Conservation (phyloP, 306 rosid species). For the Acacia crassicarpa region DNA sequence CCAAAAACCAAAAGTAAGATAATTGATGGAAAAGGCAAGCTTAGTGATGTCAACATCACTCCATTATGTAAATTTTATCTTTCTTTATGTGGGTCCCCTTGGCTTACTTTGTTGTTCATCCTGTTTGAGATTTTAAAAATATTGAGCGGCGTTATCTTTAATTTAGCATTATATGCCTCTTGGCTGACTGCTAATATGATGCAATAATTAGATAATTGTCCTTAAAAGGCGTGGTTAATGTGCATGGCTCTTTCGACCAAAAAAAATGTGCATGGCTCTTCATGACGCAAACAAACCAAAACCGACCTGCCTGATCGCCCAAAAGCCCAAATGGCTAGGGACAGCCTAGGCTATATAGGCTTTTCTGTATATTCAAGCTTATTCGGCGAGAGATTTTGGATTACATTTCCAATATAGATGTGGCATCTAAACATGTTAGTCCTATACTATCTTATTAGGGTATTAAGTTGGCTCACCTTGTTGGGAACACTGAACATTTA, state of each 20-base stretch:
- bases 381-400: too few species aligned
- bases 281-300: not conserved
- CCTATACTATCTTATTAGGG: too few species aligned
- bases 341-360: too few species aligned
- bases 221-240: not conserved
- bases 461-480: not conserved
- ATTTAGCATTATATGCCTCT: slow-evolving; percentile 18
- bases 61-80: slow-evolving; percentile 30
- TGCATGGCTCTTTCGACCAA: not conserved
- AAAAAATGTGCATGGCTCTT: not conserved
- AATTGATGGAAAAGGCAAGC: slow-evolving; percentile 36
- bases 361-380: too few species aligned
- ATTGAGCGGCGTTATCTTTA: slow-evolving; percentile 25
- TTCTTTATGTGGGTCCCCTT: slow-evolving; percentile 39
- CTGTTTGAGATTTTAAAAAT: slow-evolving; percentile 34
- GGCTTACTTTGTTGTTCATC: slow-evolving; percentile 23
- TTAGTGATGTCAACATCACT: slow-evolving; percentile 31
- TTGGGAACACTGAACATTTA: not conserved
- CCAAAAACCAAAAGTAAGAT: slow-evolving; percentile 28
- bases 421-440: too few species aligned
- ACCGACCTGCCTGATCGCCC: not conserved
- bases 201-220: not conserved
- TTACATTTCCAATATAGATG: too few species aligned
- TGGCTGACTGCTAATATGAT: not conserved
- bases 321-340: too few species aligned